Base-by-base conservation (phyloP, 352 stramenopile species). In the Phytopythium litorale region DNA sequence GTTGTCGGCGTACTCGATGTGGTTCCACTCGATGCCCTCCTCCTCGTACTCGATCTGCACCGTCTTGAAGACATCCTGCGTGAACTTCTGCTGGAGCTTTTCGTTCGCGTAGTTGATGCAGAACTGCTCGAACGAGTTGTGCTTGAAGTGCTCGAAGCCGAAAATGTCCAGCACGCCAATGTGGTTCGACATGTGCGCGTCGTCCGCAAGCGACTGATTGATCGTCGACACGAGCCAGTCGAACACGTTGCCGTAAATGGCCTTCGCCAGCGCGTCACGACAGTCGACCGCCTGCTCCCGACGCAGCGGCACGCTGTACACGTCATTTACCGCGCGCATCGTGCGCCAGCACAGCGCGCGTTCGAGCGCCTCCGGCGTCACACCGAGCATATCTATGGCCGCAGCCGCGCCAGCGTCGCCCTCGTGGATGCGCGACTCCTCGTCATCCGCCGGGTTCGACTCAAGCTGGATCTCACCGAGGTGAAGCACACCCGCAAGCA, bases 201-300 rank as follows among this genome's bases (percentile, higher is more conserved):
- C 81, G 45, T 85, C 81, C 19, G 84, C 73, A 7, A 94, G 66
- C 18, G 86, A 96, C 12, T 62, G 69, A 57, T 95, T 95, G 66
- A 95, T 91, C 30, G 71, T 82, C 38, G 87, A 75, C 40, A 99
- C 96, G 18, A 99, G 75, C 96, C 96, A 99, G 60, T 98, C 78
- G 66, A 99, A 99, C 13, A 99, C 64, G 62, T 94, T 96, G 4
- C 89, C 96, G 72, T 99, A 99, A 45, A 98, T 91, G 43, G 97
- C 81, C 77, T 98, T 99, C 0, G 96, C 90, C 25, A 99, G 81
- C 8, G 95, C 94, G 68, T 98, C 96, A 15, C 95, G 78, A 50
- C 89, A 97, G 67, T 98, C 94, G 16, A 80, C 65, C 0, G 97
- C 96, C 61, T 96, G 89, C 33, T 89, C 91, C 18, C 12, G 54